Evolutionary conservation across 2,329 filamentous ascomycete genomes (phyloP), one percentile per base, ranked within the genome.

Genomic region (Colletotrichum australisinense): DNA sequence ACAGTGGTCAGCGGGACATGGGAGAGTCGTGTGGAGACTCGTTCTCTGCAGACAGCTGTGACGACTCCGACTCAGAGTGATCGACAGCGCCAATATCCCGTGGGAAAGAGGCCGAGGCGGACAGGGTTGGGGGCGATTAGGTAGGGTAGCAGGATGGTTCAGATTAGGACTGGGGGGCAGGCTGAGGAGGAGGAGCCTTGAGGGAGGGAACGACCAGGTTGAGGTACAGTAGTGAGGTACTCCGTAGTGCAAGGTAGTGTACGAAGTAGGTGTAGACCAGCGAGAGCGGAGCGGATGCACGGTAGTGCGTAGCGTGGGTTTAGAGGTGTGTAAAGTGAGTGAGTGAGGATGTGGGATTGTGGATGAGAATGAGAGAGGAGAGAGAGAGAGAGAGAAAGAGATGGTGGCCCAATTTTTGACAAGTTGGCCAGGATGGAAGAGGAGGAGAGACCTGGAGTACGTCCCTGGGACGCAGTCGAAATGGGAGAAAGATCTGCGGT

Each of bases 81-180:
- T 89, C 88, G 87, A 85, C 88, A 86, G 80, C 80, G 70, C 82
- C 83, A 84, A 85, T 87, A 83, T 87, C 86, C 86, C 84, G 83
- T 85, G 84, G 81, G 81, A 83, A 83, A 82, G 83, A 80, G 82
- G 81, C 82, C 83, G 83, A 84, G 80, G 83, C 78, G 82, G 82
- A 82, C 81, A 84, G 83, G 85, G 84, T 86, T 79, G 76, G 81
- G 78, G 78, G 77, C 79, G 81, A 83, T 81, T 81, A 82, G 81
- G 81, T 80, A 83, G 81, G 82, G 79, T 80, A 76, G 78, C 77
- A 80, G 81, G 79, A 79, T 79, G 85, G 76, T 81, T 79, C 75
- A 67, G 73, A 75, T 74, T 75, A 59, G 71, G 57, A 73, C 73
- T 63, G 59, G 80, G 79, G 77, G 80, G 49, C 83, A 80, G 80